These are phyloP conservation scores for Fagopyrum homotropicum DNA, from an alignment of 148 eudicot species.

Conservation along the genomic window DNA sequence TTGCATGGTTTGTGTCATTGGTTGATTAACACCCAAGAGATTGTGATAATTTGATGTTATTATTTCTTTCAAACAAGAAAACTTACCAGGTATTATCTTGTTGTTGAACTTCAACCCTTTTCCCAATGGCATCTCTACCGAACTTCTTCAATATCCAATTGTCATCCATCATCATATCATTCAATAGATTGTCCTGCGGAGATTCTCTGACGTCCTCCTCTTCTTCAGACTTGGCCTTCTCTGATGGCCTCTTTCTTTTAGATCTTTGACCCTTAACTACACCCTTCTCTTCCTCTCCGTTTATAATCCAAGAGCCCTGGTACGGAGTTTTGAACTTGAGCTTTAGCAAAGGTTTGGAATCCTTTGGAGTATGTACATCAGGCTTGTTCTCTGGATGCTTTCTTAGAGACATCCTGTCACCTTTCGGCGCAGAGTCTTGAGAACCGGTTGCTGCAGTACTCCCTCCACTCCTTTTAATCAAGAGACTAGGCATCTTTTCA, in stretches of 20 bases:
- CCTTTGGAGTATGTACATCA: conserved; percentile 35
- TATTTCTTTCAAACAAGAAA: neutral
- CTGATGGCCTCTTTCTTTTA: conserved; percentile 67
- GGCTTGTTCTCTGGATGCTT: conserved; percentile 35
- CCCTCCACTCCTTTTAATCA: conserved; percentile 31
- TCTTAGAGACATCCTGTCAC: conserved; percentile 36
- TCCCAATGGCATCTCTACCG: conserved; percentile 90
- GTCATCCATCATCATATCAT: conserved; percentile 62
- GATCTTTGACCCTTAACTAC: conserved; percentile 86
- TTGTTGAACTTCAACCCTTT: conserved; percentile 91
- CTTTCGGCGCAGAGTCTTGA: conserved; percentile 30
- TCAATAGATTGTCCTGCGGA: conserved; percentile 35
- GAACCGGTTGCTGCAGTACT: conserved; percentile 22
- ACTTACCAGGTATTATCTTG: conserved; percentile 71
- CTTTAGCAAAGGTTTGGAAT: conserved; percentile 62
- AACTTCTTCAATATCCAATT: conserved; percentile 79
- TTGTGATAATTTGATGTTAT: neutral
- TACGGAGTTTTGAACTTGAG: conserved; percentile 73
- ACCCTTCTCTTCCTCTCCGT: conserved; percentile 61
- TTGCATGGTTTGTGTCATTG: neutral
- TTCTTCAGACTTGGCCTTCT: conserved; percentile 39
- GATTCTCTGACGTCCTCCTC: conserved; percentile 37
- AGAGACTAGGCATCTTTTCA: conserved; percentile 22
- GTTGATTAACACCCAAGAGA: neutral
- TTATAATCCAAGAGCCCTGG: conserved; percentile 43